phyloP scores from a whole-genome alignment of 805 yeast genomes.

The Candida fluviatilis region DNA sequence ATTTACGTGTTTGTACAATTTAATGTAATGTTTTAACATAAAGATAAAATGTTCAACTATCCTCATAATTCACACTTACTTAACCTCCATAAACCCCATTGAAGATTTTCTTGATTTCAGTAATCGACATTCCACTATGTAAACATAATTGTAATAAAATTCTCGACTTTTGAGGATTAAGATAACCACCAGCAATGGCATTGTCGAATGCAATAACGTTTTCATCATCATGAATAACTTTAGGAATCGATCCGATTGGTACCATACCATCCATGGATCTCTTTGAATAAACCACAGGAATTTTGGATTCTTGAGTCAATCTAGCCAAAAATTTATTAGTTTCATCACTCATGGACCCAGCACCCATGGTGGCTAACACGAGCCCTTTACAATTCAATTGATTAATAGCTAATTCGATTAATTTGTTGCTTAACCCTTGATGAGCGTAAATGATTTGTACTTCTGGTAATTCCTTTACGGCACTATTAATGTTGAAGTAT shows the following conservation, averaged over 20 bases:
- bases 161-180: slow-evolving; percentile 64
- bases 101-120: slow-evolving; percentile 43
- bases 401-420: slow-evolving; percentile 45
- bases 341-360: slow-evolving; percentile 55
- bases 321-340: slow-evolving; percentile 43
- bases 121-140: slow-evolving; percentile 32
- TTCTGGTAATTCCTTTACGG: slow-evolving; percentile 29
- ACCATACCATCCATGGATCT: slow-evolving; percentile 72
- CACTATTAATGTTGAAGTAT: slow-evolving; percentile 33
- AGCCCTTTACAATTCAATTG: slow-evolving; percentile 48
- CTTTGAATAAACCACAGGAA: slow-evolving; percentile 62
- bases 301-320: slow-evolving; percentile 28
- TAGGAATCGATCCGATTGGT: slow-evolving; percentile 46
- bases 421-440: slow-evolving; percentile 51
- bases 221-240: slow-evolving; percentile 15
- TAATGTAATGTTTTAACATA: too few relatives aligned
- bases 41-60: too few relatives aligned
- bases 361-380: slow-evolving; percentile 68
- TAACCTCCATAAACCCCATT: slow-evolving; percentile 52
- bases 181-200: slow-evolving; percentile 58
- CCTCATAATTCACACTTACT: too few relatives aligned
- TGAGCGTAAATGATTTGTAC: slow-evolving; percentile 59
- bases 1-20: background rate
- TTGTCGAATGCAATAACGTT: slow-evolving; percentile 20
- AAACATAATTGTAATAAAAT: slow-evolving; percentile 55